Conservation (phyloP, 2,329 filamentous ascomycete genomes). For the Aspergillus terreus region DNA sequence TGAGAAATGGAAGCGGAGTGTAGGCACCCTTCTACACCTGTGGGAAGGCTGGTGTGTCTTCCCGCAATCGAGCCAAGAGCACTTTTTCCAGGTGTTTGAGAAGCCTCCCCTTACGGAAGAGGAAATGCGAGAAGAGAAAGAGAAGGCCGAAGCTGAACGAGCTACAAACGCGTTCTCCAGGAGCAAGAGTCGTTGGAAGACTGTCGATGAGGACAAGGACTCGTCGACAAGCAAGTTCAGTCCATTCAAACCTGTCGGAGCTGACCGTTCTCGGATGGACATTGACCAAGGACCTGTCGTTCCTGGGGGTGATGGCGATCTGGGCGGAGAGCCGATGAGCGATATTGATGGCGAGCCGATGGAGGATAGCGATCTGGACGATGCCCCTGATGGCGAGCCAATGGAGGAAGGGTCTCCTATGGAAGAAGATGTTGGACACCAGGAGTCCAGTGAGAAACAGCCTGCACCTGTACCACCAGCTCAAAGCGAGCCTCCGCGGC, state of each 20-base stretch:
- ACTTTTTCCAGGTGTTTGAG: conserved; percentile 67
- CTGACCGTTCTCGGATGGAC: conserved; percentile 30
- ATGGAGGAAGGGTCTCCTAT: conserved; percentile 43
- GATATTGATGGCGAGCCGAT: conserved; percentile 45
- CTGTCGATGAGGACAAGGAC: conserved; percentile 46
- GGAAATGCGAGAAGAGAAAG: conserved; percentile 43
- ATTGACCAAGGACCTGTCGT: conserved; percentile 27
- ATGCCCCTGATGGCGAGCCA: conserved; percentile 43
- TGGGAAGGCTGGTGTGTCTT: conserved; percentile 69
- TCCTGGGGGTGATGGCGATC: conserved; percentile 41
- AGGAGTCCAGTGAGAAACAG: conserved; percentile 16
- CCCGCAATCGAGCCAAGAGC: conserved; percentile 67
- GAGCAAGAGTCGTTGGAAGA: conserved; percentile 45
- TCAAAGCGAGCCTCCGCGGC: conserved; percentile 27
- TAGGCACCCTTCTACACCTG: conserved; percentile 63
- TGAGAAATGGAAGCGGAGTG: conserved; percentile 79
- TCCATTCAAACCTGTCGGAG: conserved; percentile 19
- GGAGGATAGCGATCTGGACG: conserved; percentile 50
- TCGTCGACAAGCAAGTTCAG: conserved; percentile 28
- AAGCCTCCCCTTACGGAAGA: conserved; percentile 58
- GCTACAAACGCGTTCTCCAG: conserved; percentile 33
- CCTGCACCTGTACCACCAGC: conserved; percentile 20
- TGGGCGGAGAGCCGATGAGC: conserved; percentile 41
- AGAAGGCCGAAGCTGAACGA: conserved; percentile 40
- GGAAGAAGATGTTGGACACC: conserved; percentile 22